Evolutionary conservation across 2,329 filamentous ascomycete genomes (phyloP).

Genomic region (Helotiales sp.): DNA sequence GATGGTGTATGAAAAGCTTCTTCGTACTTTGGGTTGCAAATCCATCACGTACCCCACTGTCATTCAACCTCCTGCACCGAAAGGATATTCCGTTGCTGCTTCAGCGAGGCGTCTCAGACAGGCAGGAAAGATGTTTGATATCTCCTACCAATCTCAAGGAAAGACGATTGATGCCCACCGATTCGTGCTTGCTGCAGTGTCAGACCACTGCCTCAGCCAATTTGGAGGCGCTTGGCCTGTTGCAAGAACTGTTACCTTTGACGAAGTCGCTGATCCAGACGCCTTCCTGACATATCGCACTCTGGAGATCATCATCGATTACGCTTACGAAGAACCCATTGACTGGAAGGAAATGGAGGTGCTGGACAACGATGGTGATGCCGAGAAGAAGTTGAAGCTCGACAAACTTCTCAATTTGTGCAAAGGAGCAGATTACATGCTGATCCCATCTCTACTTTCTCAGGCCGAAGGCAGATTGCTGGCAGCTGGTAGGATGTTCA

Average conservation of each 20-base stretch:
- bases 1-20: conserved; percentile 33
- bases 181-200: conserved; percentile 29
- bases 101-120: conserved; percentile 23
- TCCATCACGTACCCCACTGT: conserved; percentile 34
- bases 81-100: conserved; percentile 11
- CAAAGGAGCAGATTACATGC: conserved; percentile 36
- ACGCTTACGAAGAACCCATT: conserved; percentile 34
- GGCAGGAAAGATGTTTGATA: conserved; percentile 27
- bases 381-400: conserved; percentile 29
- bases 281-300: conserved; percentile 32
- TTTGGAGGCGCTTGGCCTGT: conserved; percentile 20
- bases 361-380: conserved; percentile 20
- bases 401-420: conserved; percentile 34
- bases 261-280: conserved; percentile 24
- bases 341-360: conserved; percentile 36
- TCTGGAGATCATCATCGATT: conserved; percentile 34
- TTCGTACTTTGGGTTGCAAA: conserved; percentile 32
- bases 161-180: conserved; percentile 30
- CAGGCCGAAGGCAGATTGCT: conserved; percentile 35
- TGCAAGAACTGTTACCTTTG: conserved; percentile 23
- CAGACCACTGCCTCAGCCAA: conserved; percentile 27
- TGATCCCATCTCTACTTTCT: conserved; percentile 27
- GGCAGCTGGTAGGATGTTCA: conserved; percentile 22
- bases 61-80: background rate
- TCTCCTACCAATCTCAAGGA: conserved; percentile 30